phyloP scores from a whole-genome alignment of 2,329 filamentous ascomycete genomes.

The Penicillium sp. region DNA sequence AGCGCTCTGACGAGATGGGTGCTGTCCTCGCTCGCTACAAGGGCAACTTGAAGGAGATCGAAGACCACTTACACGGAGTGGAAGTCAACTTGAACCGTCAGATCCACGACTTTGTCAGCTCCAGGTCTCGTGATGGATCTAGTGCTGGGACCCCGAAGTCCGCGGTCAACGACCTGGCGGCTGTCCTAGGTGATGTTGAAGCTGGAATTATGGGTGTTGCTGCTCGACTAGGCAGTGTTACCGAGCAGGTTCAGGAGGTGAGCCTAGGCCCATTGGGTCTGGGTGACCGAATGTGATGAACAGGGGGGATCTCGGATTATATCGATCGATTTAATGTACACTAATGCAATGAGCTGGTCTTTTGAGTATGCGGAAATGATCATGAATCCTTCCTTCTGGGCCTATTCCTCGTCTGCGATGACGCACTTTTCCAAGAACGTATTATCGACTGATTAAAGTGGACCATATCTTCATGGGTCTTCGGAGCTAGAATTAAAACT shows the following conservation, averaged over 20 bases:
- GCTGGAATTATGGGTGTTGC: slow-evolving; percentile 65
- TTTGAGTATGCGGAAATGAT: slow-evolving; percentile 2
- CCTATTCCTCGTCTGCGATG: neutral
- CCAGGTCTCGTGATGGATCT: slow-evolving; percentile 40
- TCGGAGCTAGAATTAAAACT: neutral
- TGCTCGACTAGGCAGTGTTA: slow-evolving; percentile 58
- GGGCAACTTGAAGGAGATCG: slow-evolving; percentile 62
- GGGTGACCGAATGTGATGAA: slow-evolving; percentile 26
- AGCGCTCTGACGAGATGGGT: slow-evolving; percentile 62
- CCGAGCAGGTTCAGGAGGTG: slow-evolving; percentile 62
- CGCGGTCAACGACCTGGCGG: slow-evolving; percentile 50
- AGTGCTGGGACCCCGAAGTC: slow-evolving; percentile 47
- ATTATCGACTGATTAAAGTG: neutral
- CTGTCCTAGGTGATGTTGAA: slow-evolving; percentile 65
- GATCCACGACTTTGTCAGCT: slow-evolving; percentile 55
- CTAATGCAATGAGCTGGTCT: slow-evolving; percentile 22
- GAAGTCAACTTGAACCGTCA: slow-evolving; percentile 61
- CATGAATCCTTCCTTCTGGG: neutral
- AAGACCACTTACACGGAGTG: slow-evolving; percentile 64
- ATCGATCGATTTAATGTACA: slow-evolving; percentile 19
- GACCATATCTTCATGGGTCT: neutral
- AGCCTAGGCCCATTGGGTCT: slow-evolving; percentile 45
- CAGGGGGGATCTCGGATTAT: slow-evolving; percentile 3
- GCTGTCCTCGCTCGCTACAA: slow-evolving; percentile 59
- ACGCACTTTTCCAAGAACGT: neutral